These are phyloP conservation scores for Cicer cuneatum DNA, from an alignment of 306 rosid species.

Conservation along the genomic window DNA sequence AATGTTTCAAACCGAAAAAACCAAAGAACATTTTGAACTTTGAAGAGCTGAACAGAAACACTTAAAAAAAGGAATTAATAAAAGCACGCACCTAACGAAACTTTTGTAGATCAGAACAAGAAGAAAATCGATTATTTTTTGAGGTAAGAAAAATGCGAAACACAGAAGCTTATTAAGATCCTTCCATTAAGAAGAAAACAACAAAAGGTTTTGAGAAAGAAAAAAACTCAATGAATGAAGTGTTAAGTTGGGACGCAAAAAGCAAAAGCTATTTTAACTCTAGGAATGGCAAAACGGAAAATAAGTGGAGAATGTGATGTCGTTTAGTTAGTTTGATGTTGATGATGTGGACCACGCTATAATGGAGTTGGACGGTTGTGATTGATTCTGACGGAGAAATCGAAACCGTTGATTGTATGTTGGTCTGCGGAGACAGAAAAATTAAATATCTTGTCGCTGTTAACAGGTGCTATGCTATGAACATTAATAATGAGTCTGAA, in stretches of 20 bases:
- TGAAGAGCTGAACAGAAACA: slow-evolving; percentile 21
- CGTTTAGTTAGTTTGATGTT: slow-evolving; percentile 15
- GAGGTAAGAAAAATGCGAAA: slow-evolving; percentile 44
- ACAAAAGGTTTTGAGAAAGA: slow-evolving; percentile 58
- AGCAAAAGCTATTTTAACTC: slow-evolving; percentile 24
- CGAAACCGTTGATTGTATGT: slow-evolving; percentile 37
- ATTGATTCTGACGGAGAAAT: slow-evolving; percentile 39
- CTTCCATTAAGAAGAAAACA: slow-evolving; percentile 90
- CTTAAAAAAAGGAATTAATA: background rate
- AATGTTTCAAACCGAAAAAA: background rate
- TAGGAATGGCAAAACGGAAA: slow-evolving; percentile 57
- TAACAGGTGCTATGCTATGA: slow-evolving; percentile 50
- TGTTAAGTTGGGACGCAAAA: slow-evolving; percentile 39
- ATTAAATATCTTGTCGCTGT: slow-evolving; percentile 56
- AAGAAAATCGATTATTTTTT: slow-evolving; percentile 37
- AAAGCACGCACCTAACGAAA: slow-evolving; percentile 50
- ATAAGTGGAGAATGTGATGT: slow-evolving; percentile 6
- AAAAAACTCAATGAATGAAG: slow-evolving; percentile 32
- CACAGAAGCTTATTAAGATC: slow-evolving; percentile 51
- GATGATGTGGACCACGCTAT: slow-evolving; percentile 3
- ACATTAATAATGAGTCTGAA: slow-evolving; percentile 32
- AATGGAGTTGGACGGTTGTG: slow-evolving; percentile 47
- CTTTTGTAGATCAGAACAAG: slow-evolving; percentile 51
- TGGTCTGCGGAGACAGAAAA: slow-evolving; percentile 13
- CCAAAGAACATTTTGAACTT: background rate